These are phyloP conservation scores for Talaromyces ruber DNA, from an alignment of 495 filamentous ascomycete species.

Conservation along the genomic window DNA sequence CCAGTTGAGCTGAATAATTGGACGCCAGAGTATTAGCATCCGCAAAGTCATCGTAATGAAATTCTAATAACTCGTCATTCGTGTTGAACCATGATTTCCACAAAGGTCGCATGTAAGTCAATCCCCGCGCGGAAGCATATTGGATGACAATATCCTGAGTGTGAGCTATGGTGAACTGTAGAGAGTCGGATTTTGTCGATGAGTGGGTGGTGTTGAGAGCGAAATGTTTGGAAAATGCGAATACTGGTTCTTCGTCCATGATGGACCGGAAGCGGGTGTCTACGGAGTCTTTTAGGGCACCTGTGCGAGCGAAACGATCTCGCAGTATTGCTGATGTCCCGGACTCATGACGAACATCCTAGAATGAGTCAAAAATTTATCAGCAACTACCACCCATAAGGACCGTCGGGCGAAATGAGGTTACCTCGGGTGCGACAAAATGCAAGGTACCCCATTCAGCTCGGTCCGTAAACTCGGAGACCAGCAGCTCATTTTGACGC, in stretches of 20 bases:
- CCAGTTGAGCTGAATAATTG: constrained; percentile 74
- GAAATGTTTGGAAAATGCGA: constrained; percentile 85
- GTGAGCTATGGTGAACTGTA: constrained; percentile 75
- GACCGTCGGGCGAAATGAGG: not conserved
- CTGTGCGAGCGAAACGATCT: constrained; percentile 62
- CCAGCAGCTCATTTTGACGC: constrained; percentile 52
- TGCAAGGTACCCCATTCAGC: constrained; percentile 87
- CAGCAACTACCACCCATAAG: not conserved
- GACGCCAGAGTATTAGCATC: constrained; percentile 52
- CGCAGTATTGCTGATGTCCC: constrained; percentile 63
- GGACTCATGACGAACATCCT: constrained; percentile 56
- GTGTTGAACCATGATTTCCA: constrained; percentile 71
- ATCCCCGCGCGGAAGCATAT: constrained; percentile 71
- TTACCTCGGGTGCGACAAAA: constrained; percentile 60
- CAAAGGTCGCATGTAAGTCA: constrained; percentile 77
- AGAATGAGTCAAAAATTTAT: not conserved
- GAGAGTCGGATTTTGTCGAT: constrained; percentile 33
- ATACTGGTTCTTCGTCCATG: constrained; percentile 80
- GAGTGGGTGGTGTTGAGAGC: constrained; percentile 22
- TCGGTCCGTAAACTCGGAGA: constrained; percentile 68
- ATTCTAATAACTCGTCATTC: constrained; percentile 55
- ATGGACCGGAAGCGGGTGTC: constrained; percentile 61
- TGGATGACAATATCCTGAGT: constrained; percentile 80
- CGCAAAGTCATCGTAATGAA: constrained; percentile 67
- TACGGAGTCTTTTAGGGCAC: constrained; percentile 55